Base-by-base conservation (phyloP, 192 early-diverging fungal genomes). In the Coemansia sp. region DNA sequence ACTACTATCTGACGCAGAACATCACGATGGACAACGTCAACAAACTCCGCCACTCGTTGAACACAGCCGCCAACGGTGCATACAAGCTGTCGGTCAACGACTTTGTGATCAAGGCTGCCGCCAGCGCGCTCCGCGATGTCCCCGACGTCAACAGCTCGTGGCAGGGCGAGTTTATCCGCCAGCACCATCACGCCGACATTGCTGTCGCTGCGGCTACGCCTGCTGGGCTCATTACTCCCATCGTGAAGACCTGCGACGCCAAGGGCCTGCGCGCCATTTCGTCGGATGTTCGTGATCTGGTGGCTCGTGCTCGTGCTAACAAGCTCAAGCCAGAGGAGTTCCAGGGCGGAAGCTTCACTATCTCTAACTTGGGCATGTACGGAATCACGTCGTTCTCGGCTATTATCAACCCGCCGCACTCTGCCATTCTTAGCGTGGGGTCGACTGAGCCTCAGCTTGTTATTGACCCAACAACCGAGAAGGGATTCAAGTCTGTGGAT, bases 61-160 rank as follows among this genome's bases (percentile, higher is more conserved):
- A 99, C 88, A 77, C 88, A 13, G 85, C 86, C 0, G 89, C 85
- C 60, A 87, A 94, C 67, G 95, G 92, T 30, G 89, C 92, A 65
- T 97, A 91, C 91, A 99, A 99, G 87, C 84, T 99, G 34, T 98
- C 95, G 27, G 91, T 99, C 73, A 99, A 99, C 76, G 97, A 99
- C 82, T 98, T 99, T 78, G 87, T 99, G 32, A 89, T 99, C 86
- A 99, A 99, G 89, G 94, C 97, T 0, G 88, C 93, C 18, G 90
- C 89, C 63, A 86, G 93, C 52, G 91, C 96, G 12, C 86, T 99
- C 44, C 88, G 89, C 75, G 92, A 91, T 64, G 93, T 98, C 6
- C 97, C 97, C 24, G 95, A 93, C 56, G 94, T 93, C 64, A 99
- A 99, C 90, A 89, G 84, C 79, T 73, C 76, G 59, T 79, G 77